These are phyloP conservation scores for Penicillium vulpinum DNA, from an alignment of 2,329 filamentous ascomycete species.

Conservation along the genomic window DNA sequence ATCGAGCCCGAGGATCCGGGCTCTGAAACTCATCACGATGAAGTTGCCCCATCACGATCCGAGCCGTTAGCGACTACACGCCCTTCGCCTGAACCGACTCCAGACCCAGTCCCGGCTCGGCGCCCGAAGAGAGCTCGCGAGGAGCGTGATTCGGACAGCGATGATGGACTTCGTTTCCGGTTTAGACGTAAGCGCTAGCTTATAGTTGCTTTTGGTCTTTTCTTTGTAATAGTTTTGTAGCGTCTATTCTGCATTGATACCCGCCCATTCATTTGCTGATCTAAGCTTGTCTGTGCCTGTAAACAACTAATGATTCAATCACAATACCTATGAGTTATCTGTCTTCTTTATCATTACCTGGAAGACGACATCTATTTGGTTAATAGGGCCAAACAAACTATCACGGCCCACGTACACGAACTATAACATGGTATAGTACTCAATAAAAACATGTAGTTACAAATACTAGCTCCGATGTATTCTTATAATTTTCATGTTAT, in stretches of 20 bases:
- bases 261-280: neutral
- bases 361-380: neutral
- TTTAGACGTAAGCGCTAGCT: conserved; percentile 50
- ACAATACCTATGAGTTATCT: neutral
- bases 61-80: conserved; percentile 9
- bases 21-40: conserved; percentile 8
- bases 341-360: neutral
- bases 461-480: no score
- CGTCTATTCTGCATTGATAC: conserved; percentile 18
- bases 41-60: conserved; percentile 8
- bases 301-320: neutral
- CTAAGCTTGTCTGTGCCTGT: neutral
- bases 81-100: conserved; percentile 15
- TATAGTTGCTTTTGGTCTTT: neutral
- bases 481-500: neutral
- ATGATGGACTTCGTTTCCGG: conserved; percentile 57
- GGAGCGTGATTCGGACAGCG: conserved; percentile 54
- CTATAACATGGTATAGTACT: neutral
- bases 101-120: conserved; percentile 23
- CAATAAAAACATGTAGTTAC: neutral
- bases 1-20: conserved; percentile 21
- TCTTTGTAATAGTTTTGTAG: conserved; percentile 6
- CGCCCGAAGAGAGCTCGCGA: conserved; percentile 39
- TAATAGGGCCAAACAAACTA: neutral
- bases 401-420: neutral